phyloP scores from a whole-genome alignment of 2,329 filamentous ascomycete genomes.

The Westerdykella ornata region DNA sequence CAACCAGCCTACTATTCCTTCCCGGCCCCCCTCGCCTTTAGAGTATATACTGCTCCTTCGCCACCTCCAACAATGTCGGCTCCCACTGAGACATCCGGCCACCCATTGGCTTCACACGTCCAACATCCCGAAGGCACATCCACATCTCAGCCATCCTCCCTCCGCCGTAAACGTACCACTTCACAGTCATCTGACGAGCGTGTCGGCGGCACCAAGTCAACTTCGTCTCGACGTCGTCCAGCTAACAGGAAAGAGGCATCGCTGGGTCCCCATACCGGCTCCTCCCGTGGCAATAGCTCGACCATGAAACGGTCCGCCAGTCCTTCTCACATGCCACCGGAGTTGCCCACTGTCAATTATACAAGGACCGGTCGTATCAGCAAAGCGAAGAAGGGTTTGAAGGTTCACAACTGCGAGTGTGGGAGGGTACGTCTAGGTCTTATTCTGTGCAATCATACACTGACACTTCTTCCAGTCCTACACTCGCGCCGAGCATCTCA shows the following conservation, averaged over 20 bases:
- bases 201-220: slow-evolving; percentile 15
- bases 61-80: slow-evolving; percentile 30
- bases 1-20: slow-evolving; percentile 15
- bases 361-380: slow-evolving; percentile 44
- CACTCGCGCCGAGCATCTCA: slow-evolving; percentile 44
- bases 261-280: slow-evolving; percentile 20
- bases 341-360: slow-evolving; percentile 32
- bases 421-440: slow-evolving; percentile 38
- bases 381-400: slow-evolving; percentile 44
- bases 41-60: slow-evolving; percentile 29
- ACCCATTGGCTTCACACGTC: slow-evolving; percentile 23
- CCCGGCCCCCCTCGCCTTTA: slow-evolving; percentile 21
- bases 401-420: slow-evolving; percentile 44
- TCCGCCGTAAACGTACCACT: slow-evolving; percentile 14
- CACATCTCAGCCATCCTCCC: slow-evolving; percentile 9
- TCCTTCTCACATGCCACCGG: slow-evolving; percentile 26
- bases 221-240: slow-evolving; percentile 23
- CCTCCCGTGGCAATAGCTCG: slow-evolving; percentile 24
- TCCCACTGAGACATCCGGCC: slow-evolving; percentile 28
- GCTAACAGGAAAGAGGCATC: slow-evolving; percentile 17
- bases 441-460: slow-evolving; percentile 2
- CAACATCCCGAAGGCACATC: slow-evolving; percentile 18
- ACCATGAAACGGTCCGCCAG: slow-evolving; percentile 32
- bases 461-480: slow-evolving; percentile 38
- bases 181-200: slow-evolving; percentile 27